Evolutionary conservation across 2,329 filamentous ascomycete genomes (phyloP).

Genomic region (Knufia fluminis): DNA sequence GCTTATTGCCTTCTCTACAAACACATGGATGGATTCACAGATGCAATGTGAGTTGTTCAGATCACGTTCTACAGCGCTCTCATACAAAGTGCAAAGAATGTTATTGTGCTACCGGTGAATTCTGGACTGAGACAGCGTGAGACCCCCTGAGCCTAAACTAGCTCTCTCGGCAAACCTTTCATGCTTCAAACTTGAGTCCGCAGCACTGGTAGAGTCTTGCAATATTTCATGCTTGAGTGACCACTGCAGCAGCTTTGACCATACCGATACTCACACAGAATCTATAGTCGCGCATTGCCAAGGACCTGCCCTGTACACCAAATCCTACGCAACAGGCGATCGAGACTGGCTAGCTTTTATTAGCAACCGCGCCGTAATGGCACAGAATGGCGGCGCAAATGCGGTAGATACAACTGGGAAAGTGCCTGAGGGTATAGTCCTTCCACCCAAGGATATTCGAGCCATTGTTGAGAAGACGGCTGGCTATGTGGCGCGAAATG

Average conservation of each 20-base stretch:
- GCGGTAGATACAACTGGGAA: conserved; percentile 55
- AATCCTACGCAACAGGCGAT: too few species aligned
- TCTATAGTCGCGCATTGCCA: too few species aligned
- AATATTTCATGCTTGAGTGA: background rate
- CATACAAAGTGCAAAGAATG: too few species aligned
- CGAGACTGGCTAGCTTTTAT: background rate
- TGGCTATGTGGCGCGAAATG: conserved; percentile 70
- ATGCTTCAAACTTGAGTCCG: background rate
- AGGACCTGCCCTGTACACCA: too few species aligned
- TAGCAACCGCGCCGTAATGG: conserved; percentile 25
- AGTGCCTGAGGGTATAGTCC: conserved; percentile 70
- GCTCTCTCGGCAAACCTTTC: background rate
- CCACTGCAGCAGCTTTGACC: too few species aligned
- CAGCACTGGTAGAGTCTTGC: background rate
- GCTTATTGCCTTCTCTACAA: too few species aligned
- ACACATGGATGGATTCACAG: too few species aligned
- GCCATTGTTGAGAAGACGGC: conserved; percentile 86
- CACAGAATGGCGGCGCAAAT: conserved; percentile 32
- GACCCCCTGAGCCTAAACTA: background rate
- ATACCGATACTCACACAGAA: too few species aligned
- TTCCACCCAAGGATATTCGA: conserved; percentile 79
- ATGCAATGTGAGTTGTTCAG: too few species aligned
- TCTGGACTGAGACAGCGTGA: background rate
- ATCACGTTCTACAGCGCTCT: too few species aligned
- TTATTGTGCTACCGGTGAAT: background rate